phyloP scores from a whole-genome alignment of 768 basidiomycete genomes.

The Paxillus ammoniavirescens region DNA sequence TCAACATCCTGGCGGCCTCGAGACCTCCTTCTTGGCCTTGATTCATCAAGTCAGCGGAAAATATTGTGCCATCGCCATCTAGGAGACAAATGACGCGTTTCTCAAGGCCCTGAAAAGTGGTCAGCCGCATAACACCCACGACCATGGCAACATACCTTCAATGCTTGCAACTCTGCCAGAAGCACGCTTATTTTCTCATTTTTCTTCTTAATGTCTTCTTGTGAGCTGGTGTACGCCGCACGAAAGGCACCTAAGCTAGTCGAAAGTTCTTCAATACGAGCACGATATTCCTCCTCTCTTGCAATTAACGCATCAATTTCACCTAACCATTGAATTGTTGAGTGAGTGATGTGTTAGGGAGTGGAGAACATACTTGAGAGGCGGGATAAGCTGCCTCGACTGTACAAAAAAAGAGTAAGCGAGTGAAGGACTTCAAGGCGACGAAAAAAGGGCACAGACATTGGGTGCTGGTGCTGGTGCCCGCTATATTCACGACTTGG shows the following conservation, averaged over 20 bases:
- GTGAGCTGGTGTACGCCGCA: constrained; percentile 23
- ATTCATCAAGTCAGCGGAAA: constrained; percentile 48
- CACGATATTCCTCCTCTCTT: constrained; percentile 21
- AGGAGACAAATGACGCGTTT: constrained; percentile 46
- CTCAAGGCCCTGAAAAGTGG: constrained; percentile 24
- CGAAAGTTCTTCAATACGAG: constrained; percentile 21
- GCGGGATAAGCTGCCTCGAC: neutral
- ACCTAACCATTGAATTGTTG: constrained; percentile 12
- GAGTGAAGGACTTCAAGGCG: neutral
- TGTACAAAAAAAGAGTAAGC: neutral
- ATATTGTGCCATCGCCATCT: constrained; percentile 67
- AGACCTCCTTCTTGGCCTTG: constrained; percentile 60
- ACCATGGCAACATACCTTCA: constrained; percentile 24
- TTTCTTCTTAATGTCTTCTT: constrained; percentile 20
- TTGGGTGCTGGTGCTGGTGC: constrained; percentile 1
- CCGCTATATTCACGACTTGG: constrained; percentile 1
- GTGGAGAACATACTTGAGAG: constrained; percentile 1
- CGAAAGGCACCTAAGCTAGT: constrained; percentile 25
- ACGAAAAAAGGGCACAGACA: constrained; percentile 3
- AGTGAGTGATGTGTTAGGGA: neutral
- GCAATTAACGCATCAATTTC: constrained; percentile 28
- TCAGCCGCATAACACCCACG: neutral
- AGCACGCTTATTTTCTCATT: constrained; percentile 9
- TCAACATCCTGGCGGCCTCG: constrained; percentile 49
- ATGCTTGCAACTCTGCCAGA: constrained; percentile 23